Percentiles rank a stretch among this genome's conserved stretches.
phyloP scores from a whole-genome alignment of 1,284 basidiomycete species.

The Naganishia albida region DNA sequence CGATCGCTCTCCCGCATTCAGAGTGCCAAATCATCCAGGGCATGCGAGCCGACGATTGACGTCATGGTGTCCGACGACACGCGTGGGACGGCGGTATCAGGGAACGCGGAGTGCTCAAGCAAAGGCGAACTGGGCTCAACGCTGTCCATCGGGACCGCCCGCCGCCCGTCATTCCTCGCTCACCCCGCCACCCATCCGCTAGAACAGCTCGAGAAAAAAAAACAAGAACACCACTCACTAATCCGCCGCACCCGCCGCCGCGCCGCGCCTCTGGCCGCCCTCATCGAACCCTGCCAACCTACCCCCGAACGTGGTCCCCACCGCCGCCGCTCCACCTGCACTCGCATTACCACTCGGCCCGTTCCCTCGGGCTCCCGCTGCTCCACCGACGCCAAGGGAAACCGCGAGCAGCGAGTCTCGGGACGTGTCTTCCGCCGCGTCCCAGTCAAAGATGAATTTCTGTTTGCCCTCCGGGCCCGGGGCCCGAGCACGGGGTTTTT shows the following conservation, averaged over 20 bases:
- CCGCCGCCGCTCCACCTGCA: conserved; percentile 55
- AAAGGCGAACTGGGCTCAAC: too few relatives aligned
- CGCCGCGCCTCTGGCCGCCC: conserved; percentile 57
- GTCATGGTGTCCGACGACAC: too few relatives aligned
- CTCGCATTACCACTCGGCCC: background rate
- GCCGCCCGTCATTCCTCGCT: background rate
- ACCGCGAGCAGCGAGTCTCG: too few relatives aligned
- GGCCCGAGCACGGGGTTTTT: conserved; percentile 87
- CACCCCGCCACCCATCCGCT: background rate
- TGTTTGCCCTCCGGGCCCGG: conserved; percentile 64
- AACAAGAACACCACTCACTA: conserved; percentile 38
- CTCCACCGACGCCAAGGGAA: conserved; percentile 70
- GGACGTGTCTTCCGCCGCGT: conserved; percentile 86
- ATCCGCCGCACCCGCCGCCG: conserved; percentile 41
- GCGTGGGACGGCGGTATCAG: too few relatives aligned
- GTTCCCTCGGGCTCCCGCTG: conserved; percentile 41
- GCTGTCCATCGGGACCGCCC: background rate
- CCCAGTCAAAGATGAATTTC: conserved; percentile 99
- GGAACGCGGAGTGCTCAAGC: too few relatives aligned
- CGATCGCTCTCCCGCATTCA: too few relatives aligned
- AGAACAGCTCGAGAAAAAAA: background rate
- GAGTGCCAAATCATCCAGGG: too few relatives aligned
- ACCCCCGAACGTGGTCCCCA: conserved; percentile 80
- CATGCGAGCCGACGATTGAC: too few relatives aligned
- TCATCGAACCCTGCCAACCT: conserved; percentile 85